These are phyloP conservation scores for Tetrahymena elliotti DNA, from an alignment of 73 alveolate species.

Conservation along the genomic window DNA sequence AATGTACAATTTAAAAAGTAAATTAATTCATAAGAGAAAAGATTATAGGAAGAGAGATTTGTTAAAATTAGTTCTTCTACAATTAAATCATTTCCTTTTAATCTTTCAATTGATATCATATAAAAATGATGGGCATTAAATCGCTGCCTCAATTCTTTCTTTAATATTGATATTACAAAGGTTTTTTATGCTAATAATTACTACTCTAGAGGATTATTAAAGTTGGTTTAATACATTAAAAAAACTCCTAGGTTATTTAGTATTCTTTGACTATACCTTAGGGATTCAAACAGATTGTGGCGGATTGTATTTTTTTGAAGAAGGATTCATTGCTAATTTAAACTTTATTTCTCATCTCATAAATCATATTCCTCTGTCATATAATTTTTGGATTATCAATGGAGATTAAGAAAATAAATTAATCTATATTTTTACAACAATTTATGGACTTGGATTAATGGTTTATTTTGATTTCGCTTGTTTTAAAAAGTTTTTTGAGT, in stretches of 20 bases:
- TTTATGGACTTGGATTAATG: background rate
- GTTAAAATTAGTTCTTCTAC: background rate
- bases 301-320: background rate
- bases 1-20: no score
- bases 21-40: no score
- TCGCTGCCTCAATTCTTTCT: background rate
- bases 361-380: background rate
- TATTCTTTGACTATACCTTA: background rate
- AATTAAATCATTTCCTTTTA: background rate
- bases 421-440: background rate
- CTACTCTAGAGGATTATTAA: background rate
- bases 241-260: background rate
- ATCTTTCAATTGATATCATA: background rate
- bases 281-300: background rate
- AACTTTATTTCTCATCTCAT: background rate
- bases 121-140: background rate
- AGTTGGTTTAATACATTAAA: background rate
- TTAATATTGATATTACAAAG: background rate
- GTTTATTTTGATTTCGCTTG: background rate
- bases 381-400: background rate
- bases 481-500: background rate
- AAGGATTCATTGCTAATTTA: background rate
- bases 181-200: background rate
- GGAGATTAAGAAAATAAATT: background rate
- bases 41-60: background rate